These are phyloP conservation scores for Penicillium sp. DNA, from an alignment of 2,329 filamentous ascomycete species.

Conservation along the genomic window DNA sequence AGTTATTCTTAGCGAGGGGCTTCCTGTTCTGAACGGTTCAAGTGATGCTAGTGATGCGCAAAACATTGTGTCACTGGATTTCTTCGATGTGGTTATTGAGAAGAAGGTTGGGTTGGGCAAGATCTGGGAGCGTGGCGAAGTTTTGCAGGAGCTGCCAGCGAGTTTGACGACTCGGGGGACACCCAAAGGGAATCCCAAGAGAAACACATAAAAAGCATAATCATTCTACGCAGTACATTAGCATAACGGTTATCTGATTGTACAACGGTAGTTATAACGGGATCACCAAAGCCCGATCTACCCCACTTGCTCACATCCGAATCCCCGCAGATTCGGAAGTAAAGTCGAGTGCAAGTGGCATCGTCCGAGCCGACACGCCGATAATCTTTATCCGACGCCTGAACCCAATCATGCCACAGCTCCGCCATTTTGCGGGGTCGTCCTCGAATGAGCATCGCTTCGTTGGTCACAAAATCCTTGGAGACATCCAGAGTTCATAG, in stretches of 20 bases:
- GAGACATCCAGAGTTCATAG: not conserved
- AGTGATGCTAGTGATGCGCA: slow-evolving; percentile 46
- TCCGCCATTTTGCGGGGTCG: slow-evolving; percentile 18
- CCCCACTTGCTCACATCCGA: slow-evolving; percentile 2
- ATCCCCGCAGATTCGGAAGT: slow-evolving; percentile 23
- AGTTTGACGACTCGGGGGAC: slow-evolving; percentile 38
- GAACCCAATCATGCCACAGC: slow-evolving; percentile 11
- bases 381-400: slow-evolving; percentile 6
- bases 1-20: slow-evolving; percentile 59
- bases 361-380: slow-evolving; percentile 13
- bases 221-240: not conserved
- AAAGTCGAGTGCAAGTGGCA: not conserved
- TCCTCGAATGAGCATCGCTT: slow-evolving; percentile 18
- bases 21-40: slow-evolving; percentile 20
- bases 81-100: slow-evolving; percentile 68
- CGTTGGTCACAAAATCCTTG: slow-evolving; percentile 9
- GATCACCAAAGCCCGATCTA: too few species aligned
- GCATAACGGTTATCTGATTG: not conserved
- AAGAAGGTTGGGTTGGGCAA: slow-evolving; percentile 67
- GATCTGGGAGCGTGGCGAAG: slow-evolving; percentile 57
- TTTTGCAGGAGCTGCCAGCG: slow-evolving; percentile 46
- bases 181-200: slow-evolving; percentile 23
- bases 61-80: slow-evolving; percentile 60
- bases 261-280: not conserved
- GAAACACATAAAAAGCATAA: not conserved